phyloP scores from a whole-genome alignment of 2,329 filamentous ascomycete species.

The Coniella vitis region DNA sequence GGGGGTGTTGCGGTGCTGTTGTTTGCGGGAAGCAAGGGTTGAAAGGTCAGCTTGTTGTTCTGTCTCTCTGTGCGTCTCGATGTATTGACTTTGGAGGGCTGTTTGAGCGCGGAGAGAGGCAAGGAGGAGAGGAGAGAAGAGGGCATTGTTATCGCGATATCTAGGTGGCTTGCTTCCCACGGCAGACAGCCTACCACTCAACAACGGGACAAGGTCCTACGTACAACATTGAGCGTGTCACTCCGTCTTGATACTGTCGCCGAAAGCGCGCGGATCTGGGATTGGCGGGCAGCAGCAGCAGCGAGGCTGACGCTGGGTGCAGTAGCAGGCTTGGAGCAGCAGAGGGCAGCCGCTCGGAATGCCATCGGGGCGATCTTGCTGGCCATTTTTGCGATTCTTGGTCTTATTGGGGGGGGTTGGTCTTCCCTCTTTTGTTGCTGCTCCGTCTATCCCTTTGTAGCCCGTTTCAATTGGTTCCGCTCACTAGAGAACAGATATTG shows the following conservation, averaged over 20 bases:
- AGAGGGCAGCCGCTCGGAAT: conserved; percentile 62
- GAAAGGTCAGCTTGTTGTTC: conserved; percentile 9
- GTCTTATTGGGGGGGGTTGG: conserved; percentile 32
- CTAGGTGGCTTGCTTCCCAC: too few species aligned
- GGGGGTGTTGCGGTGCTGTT: conserved; percentile 82
- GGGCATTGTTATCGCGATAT: too few species aligned
- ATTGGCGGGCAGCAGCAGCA: conserved; percentile 46
- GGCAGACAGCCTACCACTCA: neutral
- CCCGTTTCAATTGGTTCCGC: too few species aligned
- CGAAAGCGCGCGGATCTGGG: conserved; percentile 67
- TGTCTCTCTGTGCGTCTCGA: neutral
- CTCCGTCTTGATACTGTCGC: conserved; percentile 61
- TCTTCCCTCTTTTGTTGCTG: neutral
- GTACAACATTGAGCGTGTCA: conserved; percentile 65
- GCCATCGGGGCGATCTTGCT: conserved; percentile 72
- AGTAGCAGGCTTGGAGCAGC: conserved; percentile 39
- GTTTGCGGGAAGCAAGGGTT: neutral
- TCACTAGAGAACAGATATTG: conserved; percentile 23
- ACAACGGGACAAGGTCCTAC: conserved; percentile 25
- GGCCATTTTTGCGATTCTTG: conserved; percentile 47
- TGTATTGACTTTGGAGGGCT: neutral
- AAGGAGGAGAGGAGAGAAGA: too few species aligned
- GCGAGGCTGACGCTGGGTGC: too few species aligned
- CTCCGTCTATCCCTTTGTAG: too few species aligned
- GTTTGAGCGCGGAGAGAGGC: neutral